These are phyloP conservation scores for Rhodamnia rubescens DNA, from an alignment of 345 rosid species.

Conservation along the genomic window DNA sequence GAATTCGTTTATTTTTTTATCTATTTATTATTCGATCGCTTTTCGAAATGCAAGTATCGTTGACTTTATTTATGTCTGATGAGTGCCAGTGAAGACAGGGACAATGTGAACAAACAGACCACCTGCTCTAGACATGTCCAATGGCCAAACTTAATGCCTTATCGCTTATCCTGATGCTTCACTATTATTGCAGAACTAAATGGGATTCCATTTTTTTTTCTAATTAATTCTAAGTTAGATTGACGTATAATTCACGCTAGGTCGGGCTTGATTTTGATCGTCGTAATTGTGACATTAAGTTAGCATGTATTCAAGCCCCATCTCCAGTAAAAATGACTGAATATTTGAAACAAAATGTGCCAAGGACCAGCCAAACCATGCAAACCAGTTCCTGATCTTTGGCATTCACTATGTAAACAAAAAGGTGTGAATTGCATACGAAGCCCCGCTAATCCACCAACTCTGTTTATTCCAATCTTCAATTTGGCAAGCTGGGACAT, in stretches of 20 bases:
- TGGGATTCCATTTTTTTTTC: background rate
- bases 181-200: background rate
- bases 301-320: background rate
- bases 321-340: background rate
- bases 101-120: background rate
- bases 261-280: background rate
- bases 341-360: background rate
- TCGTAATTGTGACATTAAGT: background rate
- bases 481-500: background rate
- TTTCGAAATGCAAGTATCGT: too few species aligned
- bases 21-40: too few species aligned
- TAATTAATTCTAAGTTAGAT: background rate
- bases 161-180: background rate
- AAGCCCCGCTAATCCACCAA: background rate
- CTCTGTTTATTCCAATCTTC: background rate
- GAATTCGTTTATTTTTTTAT: too few species aligned
- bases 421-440: background rate
- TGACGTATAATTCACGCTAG: background rate
- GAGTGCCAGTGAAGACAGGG: background rate
- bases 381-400: background rate
- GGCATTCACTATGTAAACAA: background rate
- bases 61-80: background rate
- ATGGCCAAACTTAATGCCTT: background rate
- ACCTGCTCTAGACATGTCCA: background rate
- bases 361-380: background rate